Evolutionary conservation across 2,329 filamentous ascomycete species (phyloP), one percentile per base, ranked within the genome.

Genomic region (Pseudogymnoascus sp.): DNA sequence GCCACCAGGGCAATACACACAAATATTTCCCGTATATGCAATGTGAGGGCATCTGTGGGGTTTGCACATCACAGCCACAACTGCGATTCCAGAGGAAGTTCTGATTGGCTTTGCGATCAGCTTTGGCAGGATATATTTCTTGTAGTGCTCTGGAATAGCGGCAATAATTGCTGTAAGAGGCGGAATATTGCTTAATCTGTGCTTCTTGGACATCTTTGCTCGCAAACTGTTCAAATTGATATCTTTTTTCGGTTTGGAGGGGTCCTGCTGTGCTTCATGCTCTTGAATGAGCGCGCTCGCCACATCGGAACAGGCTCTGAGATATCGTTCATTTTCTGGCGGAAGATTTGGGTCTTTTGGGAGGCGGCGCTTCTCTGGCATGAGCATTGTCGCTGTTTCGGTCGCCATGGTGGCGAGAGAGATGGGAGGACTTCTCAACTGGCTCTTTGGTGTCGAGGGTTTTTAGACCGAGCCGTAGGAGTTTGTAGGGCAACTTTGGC

Each of bases 31-130:
- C 0, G 94, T 99, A 74, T 97, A 99, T 9, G 94, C 90, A 68
- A 99, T 99, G 72, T 99, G 94, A 15, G 94, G 94, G 71, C 94
- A 99, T 72, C 94, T 83, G 74, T 99, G 94, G 24, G 94, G 94
- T 75, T 99, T 99, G 82, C 94, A 97, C 94, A 99, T 99, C 68
- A 99, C 95, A 44, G 95, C 94, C 54, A 99, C 94, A 7, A 99
- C 94, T 1, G 94, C 94, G 69, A 99, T 99, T 62, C 94, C 94
- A 60, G 92, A 97, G 0, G 93, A 96, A 13, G 93, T 97, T 69
- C 91, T 83, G 63, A 99, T 97, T 1, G 94, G 94, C 76, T 99
- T 99, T 26, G 95, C 94, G 68, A 99, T 92, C 65, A 99, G 80
- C 76, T 96, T 96, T 17, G 92, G 94, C 64, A 97, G 77, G 64